Conservation (phyloP, 2,329 filamentous ascomycete genomes). For the Periconia sp. region DNA sequence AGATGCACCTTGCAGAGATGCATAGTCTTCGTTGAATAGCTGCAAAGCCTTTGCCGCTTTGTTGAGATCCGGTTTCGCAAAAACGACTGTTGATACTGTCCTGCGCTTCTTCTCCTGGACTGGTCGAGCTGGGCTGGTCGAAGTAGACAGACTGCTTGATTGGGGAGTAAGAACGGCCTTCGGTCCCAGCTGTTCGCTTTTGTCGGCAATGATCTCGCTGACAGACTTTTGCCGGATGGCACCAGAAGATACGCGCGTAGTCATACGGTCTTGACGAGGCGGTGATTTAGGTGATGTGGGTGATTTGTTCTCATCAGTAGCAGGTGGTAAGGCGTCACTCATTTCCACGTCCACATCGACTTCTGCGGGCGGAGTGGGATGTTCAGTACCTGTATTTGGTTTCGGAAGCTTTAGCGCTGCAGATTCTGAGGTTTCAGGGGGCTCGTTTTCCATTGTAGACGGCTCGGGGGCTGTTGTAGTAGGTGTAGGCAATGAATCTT, state of each 20-base stretch:
- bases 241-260: constrained; percentile 69
- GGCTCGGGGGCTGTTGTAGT: constrained; percentile 38
- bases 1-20: constrained; percentile 49
- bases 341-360: constrained; percentile 36
- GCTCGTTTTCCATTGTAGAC: constrained; percentile 25
- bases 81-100: constrained; percentile 74
- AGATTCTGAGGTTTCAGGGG: constrained; percentile 14
- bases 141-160: constrained; percentile 29
- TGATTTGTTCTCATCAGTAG: constrained; percentile 4
- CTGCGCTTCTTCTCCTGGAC: constrained; percentile 50
- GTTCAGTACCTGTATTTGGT: constrained; percentile 18
- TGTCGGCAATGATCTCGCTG: constrained; percentile 69
- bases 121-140: constrained; percentile 27
- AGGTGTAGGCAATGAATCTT: constrained; percentile 40
- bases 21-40: constrained; percentile 42
- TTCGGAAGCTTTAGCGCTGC: constrained; percentile 10
- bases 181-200: constrained; percentile 55
- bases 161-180: constrained; percentile 47
- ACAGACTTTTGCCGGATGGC: constrained; percentile 72
- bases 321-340: constrained; percentile 24
- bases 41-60: constrained; percentile 34
- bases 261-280: constrained; percentile 57
- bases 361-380: constrained; percentile 41
- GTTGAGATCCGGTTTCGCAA: constrained; percentile 62
- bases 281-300: constrained; percentile 27